Evolutionary conservation across 495 filamentous ascomycete species (phyloP).

Genomic region (Acidomyces sp.): DNA sequence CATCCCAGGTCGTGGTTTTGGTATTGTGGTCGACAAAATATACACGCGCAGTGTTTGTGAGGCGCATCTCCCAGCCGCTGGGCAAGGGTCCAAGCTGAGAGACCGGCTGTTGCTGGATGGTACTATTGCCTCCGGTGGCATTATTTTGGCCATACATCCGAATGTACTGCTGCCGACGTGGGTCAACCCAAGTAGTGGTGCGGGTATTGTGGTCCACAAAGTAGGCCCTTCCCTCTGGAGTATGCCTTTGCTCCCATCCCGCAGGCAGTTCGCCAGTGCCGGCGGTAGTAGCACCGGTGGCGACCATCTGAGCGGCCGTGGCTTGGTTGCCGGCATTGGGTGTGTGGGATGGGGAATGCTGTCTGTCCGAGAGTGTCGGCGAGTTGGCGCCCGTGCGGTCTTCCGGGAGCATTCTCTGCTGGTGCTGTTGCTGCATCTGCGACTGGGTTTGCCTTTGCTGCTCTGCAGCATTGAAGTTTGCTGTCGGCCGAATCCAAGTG

Average conservation of each 20-base stretch:
- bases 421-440: slow-evolving; percentile 85
- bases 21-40: slow-evolving; percentile 99
- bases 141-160: slow-evolving; percentile 79
- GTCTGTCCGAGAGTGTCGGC: slow-evolving; percentile 58
- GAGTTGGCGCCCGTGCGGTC: slow-evolving; percentile 91
- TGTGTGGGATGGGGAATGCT: slow-evolving; percentile 31
- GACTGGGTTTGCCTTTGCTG: slow-evolving; percentile 69
- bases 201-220: slow-evolving; percentile 99
- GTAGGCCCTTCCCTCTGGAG: slow-evolving; percentile 85
- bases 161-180: slow-evolving; percentile 93
- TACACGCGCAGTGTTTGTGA: slow-evolving; percentile 93
- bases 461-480: slow-evolving; percentile 63
- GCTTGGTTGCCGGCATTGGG: slow-evolving; percentile 34
- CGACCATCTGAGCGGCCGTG: slow-evolving; percentile 69
- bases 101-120: slow-evolving; percentile 93
- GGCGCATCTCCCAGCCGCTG: slow-evolving; percentile 98
- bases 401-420: slow-evolving; percentile 89
- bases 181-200: slow-evolving; percentile 99
- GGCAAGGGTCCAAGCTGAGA: slow-evolving; percentile 94
- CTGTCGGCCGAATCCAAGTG: slow-evolving; percentile 84
- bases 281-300: slow-evolving; percentile 85
- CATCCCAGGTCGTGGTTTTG: slow-evolving; percentile 99
- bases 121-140: slow-evolving; percentile 66
- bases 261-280: slow-evolving; percentile 91
- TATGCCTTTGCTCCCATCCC: slow-evolving; percentile 91